phyloP scores from a whole-genome alignment of 2,329 filamentous ascomycete genomes.

The Rhinocladiella similis region DNA sequence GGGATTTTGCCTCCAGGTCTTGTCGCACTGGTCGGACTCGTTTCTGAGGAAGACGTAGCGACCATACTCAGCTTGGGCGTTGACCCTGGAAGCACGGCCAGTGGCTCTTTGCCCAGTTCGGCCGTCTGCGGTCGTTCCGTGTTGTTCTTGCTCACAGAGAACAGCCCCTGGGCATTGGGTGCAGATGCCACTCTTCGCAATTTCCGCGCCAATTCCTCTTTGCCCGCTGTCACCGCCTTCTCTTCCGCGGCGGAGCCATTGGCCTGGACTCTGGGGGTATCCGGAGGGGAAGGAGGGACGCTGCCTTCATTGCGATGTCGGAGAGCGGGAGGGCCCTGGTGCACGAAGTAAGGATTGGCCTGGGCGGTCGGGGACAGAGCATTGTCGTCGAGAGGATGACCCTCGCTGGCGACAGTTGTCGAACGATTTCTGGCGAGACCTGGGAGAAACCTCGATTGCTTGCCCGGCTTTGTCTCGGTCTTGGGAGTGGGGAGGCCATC shows the following conservation, averaged over 20 bases:
- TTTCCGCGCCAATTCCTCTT: conserved; percentile 92
- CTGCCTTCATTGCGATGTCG: conserved; percentile 94
- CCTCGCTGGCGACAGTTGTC: conserved; percentile 88
- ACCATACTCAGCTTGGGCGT: conserved; percentile 56
- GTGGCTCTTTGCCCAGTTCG: conserved; percentile 80
- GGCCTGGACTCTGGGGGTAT: conserved; percentile 78
- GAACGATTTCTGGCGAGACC: conserved; percentile 85
- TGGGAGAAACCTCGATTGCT: conserved; percentile 86
- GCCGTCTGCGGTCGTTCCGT: conserved; percentile 77
- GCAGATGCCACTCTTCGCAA: conserved; percentile 92
- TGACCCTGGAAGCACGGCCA: conserved; percentile 59
- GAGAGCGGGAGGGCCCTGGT: conserved; percentile 89
- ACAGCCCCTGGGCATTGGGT: conserved; percentile 93
- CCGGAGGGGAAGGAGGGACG: conserved; percentile 86
- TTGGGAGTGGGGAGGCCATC: conserved; percentile 51
- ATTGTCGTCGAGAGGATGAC: conserved; percentile 82
- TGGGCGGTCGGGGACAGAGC: conserved; percentile 85
- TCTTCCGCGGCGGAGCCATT: conserved; percentile 65
- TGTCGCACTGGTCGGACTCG: conserved; percentile 41
- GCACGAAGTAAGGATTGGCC: conserved; percentile 95
- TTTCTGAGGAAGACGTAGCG: conserved; percentile 38
- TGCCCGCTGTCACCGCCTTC: conserved; percentile 74
- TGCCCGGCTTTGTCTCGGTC: conserved; percentile 64
- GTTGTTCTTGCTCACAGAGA: conserved; percentile 58
- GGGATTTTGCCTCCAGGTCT: conserved; percentile 60